Base-by-base conservation (phyloP, 805 yeast genomes). In the Zygoascus bituminiphila region DNA sequence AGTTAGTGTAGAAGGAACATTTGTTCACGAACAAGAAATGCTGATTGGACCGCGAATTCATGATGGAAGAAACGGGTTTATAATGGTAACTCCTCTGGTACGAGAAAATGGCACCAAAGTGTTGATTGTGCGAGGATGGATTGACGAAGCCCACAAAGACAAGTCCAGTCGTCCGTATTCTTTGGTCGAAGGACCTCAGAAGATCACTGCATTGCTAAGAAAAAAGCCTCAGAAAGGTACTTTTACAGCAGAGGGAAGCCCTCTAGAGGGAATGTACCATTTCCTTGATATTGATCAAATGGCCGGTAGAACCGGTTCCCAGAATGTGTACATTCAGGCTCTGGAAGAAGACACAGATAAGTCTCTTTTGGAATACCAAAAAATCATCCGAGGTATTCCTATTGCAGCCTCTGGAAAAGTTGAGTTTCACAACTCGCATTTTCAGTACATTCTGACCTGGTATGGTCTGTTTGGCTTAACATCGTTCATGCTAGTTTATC, bases 361-460 rank as follows among this genome's bases (percentile, higher is more conserved):
- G 24, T 81, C 76, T 51, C 45, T 53, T 44, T 47, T 56, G 23
- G 46, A 62, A 41, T 63, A 60, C 44, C 86, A 86, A 64, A 80
- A 84, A 59, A 68, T 79, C 48, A 76, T 74, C 50, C 82, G 86
- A 4, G 98, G 98, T 47, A 91, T 91, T 5, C 98, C 98, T 9
- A 63, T 93, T 9, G 98, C 96, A 1, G 80, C 83, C 47, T 67
- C 72, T 7, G 89, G 96, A n/a, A 79, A 78, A 57, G 78, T 91
- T 29, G 89, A 82, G 55, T 75, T 87, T 61, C 80, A 84, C 52
- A 93, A 93, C 64, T 88, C 88, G 61, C 98, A 93, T 62, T 67
- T 89, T 64, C 96, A 91, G 64, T 93, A 93, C 63, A 69, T 93
- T 60, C 79, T 88, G 19, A 93, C 98, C 0, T 93, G 98, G 98